phyloP scores from a whole-genome alignment of 23 red algal species.

The Agarophyton chilense region DNA sequence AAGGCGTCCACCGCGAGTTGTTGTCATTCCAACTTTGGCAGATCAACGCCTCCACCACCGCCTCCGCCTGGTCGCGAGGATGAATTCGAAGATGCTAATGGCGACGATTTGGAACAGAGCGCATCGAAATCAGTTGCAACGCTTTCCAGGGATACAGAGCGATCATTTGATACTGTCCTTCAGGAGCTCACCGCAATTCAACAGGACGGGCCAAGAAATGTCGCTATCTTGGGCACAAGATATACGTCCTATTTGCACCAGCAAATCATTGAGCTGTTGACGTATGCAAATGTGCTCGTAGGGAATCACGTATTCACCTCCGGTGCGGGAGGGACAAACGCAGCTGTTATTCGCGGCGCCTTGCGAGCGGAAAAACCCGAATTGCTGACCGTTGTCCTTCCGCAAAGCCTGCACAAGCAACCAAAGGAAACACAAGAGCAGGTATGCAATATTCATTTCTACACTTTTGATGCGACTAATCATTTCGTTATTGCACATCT shows the following conservation, averaged over 20 bases:
- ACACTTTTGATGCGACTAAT: background rate
- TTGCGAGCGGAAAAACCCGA: conserved; percentile 97
- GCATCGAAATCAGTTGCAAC: conserved; percentile 49
- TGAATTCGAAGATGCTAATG: conserved; percentile 66
- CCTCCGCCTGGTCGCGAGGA: conserved; percentile 58
- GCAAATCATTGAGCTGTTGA: conserved; percentile 98
- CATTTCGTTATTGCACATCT: background rate
- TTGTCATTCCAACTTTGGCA: background rate
- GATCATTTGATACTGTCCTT: conserved; percentile 95
- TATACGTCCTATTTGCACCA: conserved; percentile 94
- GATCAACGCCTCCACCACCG: conserved; percentile 5
- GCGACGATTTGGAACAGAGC: conserved; percentile 45
- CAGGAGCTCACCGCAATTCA: conserved; percentile 99
- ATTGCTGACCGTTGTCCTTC: conserved; percentile 94
- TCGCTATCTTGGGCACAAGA: conserved; percentile 96
- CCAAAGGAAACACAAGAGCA: conserved; percentile 86
- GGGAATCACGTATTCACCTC: conserved; percentile 99
- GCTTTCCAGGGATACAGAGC: conserved; percentile 64
- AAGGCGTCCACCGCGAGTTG: background rate
- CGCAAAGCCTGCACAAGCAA: conserved; percentile 88
- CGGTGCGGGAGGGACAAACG: conserved; percentile 93
- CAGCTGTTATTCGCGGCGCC: conserved; percentile 96
- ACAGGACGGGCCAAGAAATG: conserved; percentile 89
- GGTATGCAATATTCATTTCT: conserved; percentile 31
- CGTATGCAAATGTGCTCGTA: conserved; percentile 97